Base-by-base conservation (phyloP, 148 eudicot species). In the Diospyros lotus region DNA sequence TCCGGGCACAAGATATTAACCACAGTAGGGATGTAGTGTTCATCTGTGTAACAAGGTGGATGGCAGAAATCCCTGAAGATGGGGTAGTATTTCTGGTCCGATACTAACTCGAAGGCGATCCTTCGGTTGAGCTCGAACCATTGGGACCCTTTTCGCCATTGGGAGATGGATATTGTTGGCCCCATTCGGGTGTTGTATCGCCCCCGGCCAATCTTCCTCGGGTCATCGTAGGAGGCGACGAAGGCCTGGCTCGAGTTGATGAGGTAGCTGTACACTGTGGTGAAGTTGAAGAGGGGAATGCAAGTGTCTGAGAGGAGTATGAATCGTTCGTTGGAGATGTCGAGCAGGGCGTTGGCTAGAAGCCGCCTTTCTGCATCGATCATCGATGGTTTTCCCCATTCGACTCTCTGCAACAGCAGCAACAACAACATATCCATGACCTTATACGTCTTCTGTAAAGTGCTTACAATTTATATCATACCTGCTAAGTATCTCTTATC, bases 371-470 rank as follows among this genome's bases (percentile, higher is more conserved):
- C 78, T 0, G 73, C 78, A 38, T 76, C 67, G 1, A 76, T 58
- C 78, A 75, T 75, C 14, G 72, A 55, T 18, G 64, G 2, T 67
- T 66, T 66, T n/a, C 78, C 78, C 78, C 78, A 75, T 56, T 68
- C 28, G 6, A 75, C 73, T n/a, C 9, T 17, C 78, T 75, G 74
- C 73, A 76, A 55, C 40, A 53, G 42, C 15, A 2, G 39, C 18
- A 67, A 28, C n/a, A n/a, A 28, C 28, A 28, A 28, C 28, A 28
- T 28, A 28, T 28, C 28, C 28, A 28, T 28, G 28, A 28, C 28
- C 28, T 28, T 28, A 28, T 28, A 28, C 28, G 28, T 28, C 28
- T 28, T 28, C 28, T 28, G 28, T 28, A 28, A 28, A 28, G 28
- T 28, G 28, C 28, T 28, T 28, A 28, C 28, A 28, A 28, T 28